Evolutionary conservation across 163 green algal species (phyloP), one percentile per base, ranked within the genome.

Genomic region (Chlamydomonas reinhardtii): DNA sequence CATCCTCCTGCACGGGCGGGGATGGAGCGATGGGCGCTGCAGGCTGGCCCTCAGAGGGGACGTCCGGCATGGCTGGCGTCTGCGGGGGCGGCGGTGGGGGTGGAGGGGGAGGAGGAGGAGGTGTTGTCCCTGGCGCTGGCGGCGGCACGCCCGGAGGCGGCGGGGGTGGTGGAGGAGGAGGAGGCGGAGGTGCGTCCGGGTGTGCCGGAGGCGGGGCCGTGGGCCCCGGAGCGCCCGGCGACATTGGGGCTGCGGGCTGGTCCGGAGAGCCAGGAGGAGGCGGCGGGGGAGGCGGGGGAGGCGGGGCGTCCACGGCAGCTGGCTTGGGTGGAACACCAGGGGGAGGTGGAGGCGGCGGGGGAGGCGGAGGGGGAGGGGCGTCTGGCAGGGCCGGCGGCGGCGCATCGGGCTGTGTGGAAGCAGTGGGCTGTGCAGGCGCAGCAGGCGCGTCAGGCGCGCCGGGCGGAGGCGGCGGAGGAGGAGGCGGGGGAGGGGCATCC

Each of bases 101-200:
- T 14, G 48, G 48, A 9, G 48, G 48, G 15, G 74, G 74, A 14
- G 74, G 74, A 43, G 74, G 74, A 8, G 74, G n/a, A 5, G 74
- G 9, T 6, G 74, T 24, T 11, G 31, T 20, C 31, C 29, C 43
- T 15, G 17, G 16, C 5, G 32, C 15, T 6, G 74, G 59, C 34
- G 74, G 59, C 27, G 74, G 74, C 32, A 72, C 27, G 22, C 32
- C 34, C 29, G 74, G 74, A 9, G 74, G 74, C 34, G 74, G 74
- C 34, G 74, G 74, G 20, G 74, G 74, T 32, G 74, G 74, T 24
- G 74, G 74, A 19, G 74, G 74, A 4, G 74, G 74, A 1, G 74
- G 74, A 0, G 74, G 74, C 34, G 56, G 74, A 5, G 54, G 74
- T 5, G 61, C 74, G 11, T 27, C 20, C 16, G 74, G 74, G 20